Evolutionary conservation across 148 eudicot genomes (phyloP), one percentile per base, ranked within the genome.

Genomic region (Dysphania ambrosioides): DNA sequence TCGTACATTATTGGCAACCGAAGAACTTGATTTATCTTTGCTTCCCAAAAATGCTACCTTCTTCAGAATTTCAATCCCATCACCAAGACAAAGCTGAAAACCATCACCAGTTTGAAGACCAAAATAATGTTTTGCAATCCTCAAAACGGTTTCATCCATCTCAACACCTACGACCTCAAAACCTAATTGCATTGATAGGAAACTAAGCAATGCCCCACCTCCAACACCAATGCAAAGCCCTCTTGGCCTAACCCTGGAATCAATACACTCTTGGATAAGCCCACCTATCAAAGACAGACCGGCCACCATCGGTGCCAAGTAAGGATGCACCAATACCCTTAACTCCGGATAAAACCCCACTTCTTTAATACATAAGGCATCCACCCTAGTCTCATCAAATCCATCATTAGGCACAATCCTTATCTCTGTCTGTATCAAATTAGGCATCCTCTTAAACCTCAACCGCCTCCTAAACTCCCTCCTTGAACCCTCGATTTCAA

Each of bases 381-480:
- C 75, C 57, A 60, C 68, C 55, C 62, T 36, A 72, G 26, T 53
- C 36, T 42, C 67, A 81, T 63, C 40, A 26, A 32, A 11, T 53
- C 29, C 68, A 38, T 23, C 74, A 38, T 27, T 74, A 1, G 86
- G 87, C n/a, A 75, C 59, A 79, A 95, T 75, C 16, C 77, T 70
- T 9, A 95, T 78, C 77, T 95, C 91, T 53, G 89, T 85, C 41
- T 95, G 99, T 29, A 92, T 77, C 79, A 88, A 82, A 82, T 92
- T 89, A 4, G 99, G 99, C 89, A 88, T 92, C 34, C 97, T 79
- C 84, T 90, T 92, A 81, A 95, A 95, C 94, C 97, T 89, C 88
- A 95, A 75, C 71, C 97, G 79, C 78, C 99, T 85, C 78, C 94
- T 79, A 72, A 88, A 88, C 75, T 84, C 92, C 31, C 79, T 78